phyloP scores from a whole-genome alignment of 305 asterid genomes.

The Coffea humblotiana region DNA sequence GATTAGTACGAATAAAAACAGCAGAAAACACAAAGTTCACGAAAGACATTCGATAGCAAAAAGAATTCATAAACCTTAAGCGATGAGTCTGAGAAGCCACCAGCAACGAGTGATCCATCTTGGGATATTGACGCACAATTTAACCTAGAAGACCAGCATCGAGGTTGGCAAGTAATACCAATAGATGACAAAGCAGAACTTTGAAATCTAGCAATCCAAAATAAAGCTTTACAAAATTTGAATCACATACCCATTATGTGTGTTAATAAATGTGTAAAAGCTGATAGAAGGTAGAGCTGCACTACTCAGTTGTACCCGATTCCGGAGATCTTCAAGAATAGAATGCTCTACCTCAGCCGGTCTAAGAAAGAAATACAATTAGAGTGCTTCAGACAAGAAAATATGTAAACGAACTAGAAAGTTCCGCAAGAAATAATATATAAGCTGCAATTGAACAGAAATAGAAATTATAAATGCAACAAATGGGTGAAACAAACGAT shows the following conservation, averaged over 20 bases:
- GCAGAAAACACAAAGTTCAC: background rate
- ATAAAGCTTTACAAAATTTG: slow-evolving; percentile 5
- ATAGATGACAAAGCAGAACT: background rate
- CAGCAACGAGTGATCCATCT: slow-evolving; percentile 94
- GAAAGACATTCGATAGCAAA: background rate
- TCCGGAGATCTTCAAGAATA: slow-evolving; percentile 90
- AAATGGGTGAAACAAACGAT: too few species aligned
- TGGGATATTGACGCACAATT: slow-evolving; percentile 92
- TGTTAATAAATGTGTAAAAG: slow-evolving; percentile 90
- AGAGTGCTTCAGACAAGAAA: background rate
- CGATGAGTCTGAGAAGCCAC: slow-evolving; percentile 98
- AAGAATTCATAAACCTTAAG: slow-evolving; percentile 61
- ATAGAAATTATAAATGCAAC: background rate
- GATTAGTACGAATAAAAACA: slow-evolving; percentile 28
- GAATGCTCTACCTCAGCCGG: slow-evolving; percentile 86
- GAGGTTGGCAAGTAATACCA: slow-evolving; percentile 23
- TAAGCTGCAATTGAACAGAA: background rate
- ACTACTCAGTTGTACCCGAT: slow-evolving; percentile 87
- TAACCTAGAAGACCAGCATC: slow-evolving; percentile 41
- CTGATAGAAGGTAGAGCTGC: slow-evolving; percentile 80
- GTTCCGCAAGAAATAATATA: background rate
- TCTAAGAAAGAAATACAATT: slow-evolving; percentile 38
- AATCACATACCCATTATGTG: slow-evolving; percentile 73
- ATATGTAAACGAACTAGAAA: background rate
- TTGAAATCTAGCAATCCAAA: background rate